Conservation (phyloP, 495 filamentous ascomycete genomes). For the Daldinia loculata region DNA sequence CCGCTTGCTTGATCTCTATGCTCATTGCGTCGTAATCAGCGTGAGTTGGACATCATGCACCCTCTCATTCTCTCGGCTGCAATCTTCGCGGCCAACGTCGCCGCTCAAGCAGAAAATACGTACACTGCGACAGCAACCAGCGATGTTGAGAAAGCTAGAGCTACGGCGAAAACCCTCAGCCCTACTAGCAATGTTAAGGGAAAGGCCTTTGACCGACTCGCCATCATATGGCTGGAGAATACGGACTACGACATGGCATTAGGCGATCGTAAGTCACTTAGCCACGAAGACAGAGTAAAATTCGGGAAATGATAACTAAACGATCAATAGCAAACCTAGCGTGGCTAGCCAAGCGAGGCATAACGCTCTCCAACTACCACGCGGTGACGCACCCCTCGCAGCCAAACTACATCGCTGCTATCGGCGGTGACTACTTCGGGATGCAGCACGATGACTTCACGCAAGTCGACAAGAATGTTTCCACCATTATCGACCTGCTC, state of each 20-base stretch:
- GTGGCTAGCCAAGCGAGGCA: slow-evolving; percentile 69
- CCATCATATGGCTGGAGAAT: slow-evolving; percentile 78
- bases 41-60: slow-evolving; percentile 30
- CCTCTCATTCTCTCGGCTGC: slow-evolving; percentile 25
- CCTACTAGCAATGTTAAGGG: slow-evolving; percentile 69
- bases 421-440: slow-evolving; percentile 72
- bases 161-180: slow-evolving; percentile 52
- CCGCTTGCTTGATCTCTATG: neutral
- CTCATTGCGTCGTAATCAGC: neutral
- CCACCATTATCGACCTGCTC: slow-evolving; percentile 73
- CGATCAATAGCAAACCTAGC: slow-evolving; percentile 41
- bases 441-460: slow-evolving; percentile 72
- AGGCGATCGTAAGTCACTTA: slow-evolving; percentile 43
- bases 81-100: slow-evolving; percentile 28
- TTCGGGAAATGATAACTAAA: slow-evolving; percentile 5
- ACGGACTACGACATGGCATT: slow-evolving; percentile 62
- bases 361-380: slow-evolving; percentile 71
- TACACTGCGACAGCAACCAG: slow-evolving; percentile 45
- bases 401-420: slow-evolving; percentile 74
- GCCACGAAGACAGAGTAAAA: neutral
- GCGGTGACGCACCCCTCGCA: slow-evolving; percentile 72
- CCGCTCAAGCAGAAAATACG: slow-evolving; percentile 39
- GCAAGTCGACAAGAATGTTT: slow-evolving; percentile 66
- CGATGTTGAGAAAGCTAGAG: slow-evolving; percentile 45
- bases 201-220: slow-evolving; percentile 71